phyloP scores from a whole-genome alignment of 257 asterid genomes.

The Cordia subcordata region DNA sequence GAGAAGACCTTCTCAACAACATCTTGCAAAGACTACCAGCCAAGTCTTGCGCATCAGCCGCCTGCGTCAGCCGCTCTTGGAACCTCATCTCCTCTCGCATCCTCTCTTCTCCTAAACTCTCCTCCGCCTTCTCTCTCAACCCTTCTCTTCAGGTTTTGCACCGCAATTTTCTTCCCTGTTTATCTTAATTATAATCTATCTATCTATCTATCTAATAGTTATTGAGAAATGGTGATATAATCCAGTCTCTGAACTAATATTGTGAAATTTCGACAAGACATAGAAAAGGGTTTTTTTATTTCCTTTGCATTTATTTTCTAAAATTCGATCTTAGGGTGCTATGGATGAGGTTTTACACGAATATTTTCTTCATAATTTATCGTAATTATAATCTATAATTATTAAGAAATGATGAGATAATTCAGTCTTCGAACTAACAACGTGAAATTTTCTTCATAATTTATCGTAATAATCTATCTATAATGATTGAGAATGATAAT shows the following conservation, averaged over 20 bases:
- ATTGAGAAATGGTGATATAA: too few relatives aligned
- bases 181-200: neutral
- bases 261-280: too few relatives aligned
- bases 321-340: too few relatives aligned
- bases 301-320: too few relatives aligned
- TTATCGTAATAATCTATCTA: neutral
- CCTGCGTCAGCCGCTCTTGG: conserved; percentile 83
- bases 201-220: too few relatives aligned
- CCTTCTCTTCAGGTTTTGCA: conserved; percentile 51
- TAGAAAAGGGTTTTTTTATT: too few relatives aligned
- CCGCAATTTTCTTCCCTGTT: neutral
- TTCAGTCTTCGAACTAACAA: too few relatives aligned
- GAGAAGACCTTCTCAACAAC: conserved; percentile 51
- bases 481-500: too few relatives aligned
- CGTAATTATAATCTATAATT: neutral
- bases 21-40: conserved; percentile 70
- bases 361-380: neutral
- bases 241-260: too few relatives aligned
- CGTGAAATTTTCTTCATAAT: neutral
- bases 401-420: too few relatives aligned
- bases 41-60: conserved; percentile 55
- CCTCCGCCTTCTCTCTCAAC: conserved; percentile 62
- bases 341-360: too few relatives aligned
- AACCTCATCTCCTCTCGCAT: conserved; percentile 48
- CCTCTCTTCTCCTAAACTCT: conserved; percentile 59